These are phyloP conservation scores for Hirschfeldia incana DNA, from an alignment of 345 rosid species.

Conservation along the genomic window DNA sequence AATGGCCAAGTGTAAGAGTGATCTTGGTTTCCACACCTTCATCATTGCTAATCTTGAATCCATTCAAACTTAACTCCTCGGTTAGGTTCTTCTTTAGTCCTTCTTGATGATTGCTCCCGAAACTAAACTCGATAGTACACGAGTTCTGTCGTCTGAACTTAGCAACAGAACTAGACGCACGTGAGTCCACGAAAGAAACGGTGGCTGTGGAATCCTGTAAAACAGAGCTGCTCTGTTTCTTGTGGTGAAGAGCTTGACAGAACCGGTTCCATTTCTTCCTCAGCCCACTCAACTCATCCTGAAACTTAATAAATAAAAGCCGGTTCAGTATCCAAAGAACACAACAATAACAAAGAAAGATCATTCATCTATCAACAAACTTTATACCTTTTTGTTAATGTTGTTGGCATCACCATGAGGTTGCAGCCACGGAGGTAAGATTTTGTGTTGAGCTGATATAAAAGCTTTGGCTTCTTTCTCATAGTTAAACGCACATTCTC, in stretches of 20 bases:
- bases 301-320: slow-evolving; percentile 26
- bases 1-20: slow-evolving; percentile 75
- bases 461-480: slow-evolving; percentile 69
- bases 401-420: slow-evolving; percentile 42
- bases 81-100: slow-evolving; percentile 35
- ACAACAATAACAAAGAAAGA: background rate
- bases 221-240: slow-evolving; percentile 45
- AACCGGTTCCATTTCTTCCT: slow-evolving; percentile 72
- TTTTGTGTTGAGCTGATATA: slow-evolving; percentile 54
- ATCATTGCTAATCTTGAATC: slow-evolving; percentile 48
- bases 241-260: slow-evolving; percentile 62
- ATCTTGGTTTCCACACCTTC: slow-evolving; percentile 66
- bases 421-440: slow-evolving; percentile 72
- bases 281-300: slow-evolving; percentile 61
- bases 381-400: slow-evolving; percentile 52
- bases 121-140: slow-evolving; percentile 64
- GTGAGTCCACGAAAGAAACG: slow-evolving; percentile 40
- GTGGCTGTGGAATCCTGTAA: background rate
- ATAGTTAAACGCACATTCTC: slow-evolving; percentile 68
- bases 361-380: background rate
- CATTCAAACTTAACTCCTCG: slow-evolving; percentile 56
- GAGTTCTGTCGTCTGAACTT: slow-evolving; percentile 70
- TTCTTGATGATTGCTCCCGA: slow-evolving; percentile 39
- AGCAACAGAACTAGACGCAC: slow-evolving; percentile 47
- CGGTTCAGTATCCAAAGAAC: background rate